These are phyloP conservation scores for Trichoderma harzianum DNA, from an alignment of 2,329 filamentous ascomycete species.

Conservation along the genomic window DNA sequence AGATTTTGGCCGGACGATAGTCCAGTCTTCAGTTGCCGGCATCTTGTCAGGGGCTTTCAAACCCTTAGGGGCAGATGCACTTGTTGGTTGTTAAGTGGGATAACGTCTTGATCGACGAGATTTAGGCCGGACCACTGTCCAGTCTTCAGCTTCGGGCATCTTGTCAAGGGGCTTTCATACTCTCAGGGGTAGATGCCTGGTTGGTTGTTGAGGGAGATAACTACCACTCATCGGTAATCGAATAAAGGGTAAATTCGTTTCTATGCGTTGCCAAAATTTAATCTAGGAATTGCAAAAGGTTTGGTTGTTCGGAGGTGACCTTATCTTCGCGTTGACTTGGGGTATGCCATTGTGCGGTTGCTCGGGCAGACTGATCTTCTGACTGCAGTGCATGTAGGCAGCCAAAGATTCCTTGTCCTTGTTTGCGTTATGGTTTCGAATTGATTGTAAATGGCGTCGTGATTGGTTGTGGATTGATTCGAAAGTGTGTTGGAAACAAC, in stretches of 20 bases:
- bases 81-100: background rate
- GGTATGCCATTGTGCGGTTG: no score
- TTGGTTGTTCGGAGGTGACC: background rate
- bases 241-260: background rate
- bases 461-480: background rate
- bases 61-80: no score
- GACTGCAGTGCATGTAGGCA: no score
- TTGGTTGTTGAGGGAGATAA: background rate
- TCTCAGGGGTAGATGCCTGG: no score
- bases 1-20: fast-evolving
- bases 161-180: no score
- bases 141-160: no score
- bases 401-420: background rate
- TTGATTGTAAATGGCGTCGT: background rate
- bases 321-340: background rate
- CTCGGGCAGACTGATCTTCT: no score
- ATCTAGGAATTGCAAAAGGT: background rate
- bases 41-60: no score
- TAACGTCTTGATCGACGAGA: no score
- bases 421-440: background rate
- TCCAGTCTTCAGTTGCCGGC: no score
- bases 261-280: background rate
- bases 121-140: no score
- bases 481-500: background rate
- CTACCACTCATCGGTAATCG: background rate